Conservation (phyloP, 202 grass and related monocot species). For the Elaeis oleifera region DNA sequence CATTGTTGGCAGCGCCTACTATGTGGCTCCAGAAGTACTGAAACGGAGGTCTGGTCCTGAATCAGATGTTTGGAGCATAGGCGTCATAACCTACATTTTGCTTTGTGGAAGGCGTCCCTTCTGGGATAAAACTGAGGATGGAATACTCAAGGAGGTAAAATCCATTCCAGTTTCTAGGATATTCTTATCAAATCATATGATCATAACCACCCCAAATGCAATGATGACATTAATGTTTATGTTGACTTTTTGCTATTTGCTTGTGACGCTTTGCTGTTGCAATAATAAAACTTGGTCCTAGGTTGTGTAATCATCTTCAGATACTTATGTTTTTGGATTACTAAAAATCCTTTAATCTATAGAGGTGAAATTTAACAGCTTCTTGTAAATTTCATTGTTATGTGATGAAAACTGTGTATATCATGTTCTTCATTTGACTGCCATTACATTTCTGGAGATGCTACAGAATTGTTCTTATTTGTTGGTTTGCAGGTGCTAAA, state of each 20-base stretch:
- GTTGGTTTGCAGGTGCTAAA: slow-evolving; percentile 64
- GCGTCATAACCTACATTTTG: slow-evolving; percentile 95
- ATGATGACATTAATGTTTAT: too few relatives aligned
- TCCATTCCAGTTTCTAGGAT: slow-evolving; percentile 5
- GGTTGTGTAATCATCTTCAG: too few relatives aligned
- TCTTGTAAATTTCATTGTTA: neutral
- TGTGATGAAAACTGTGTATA: neutral
- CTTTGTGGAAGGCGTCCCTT: slow-evolving; percentile 81
- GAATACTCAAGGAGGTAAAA: slow-evolving; percentile 86
- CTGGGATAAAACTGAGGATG: slow-evolving; percentile 99
- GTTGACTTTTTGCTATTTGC: too few relatives aligned
- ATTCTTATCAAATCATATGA: too few relatives aligned
- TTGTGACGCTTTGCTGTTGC: too few relatives aligned
- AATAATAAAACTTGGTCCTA: too few relatives aligned
- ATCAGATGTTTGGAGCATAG: slow-evolving; percentile 96
- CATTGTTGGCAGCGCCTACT: slow-evolving; percentile 91
- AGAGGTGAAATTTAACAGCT: too few relatives aligned
- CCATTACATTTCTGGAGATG: neutral
- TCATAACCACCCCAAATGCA: too few relatives aligned
- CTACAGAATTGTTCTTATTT: slow-evolving; percentile 5
- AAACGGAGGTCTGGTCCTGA: slow-evolving; percentile 76
- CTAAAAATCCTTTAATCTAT: neutral
- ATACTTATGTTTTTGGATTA: neutral
- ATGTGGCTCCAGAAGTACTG: slow-evolving; percentile 90
- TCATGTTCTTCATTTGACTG: neutral